Evolutionary conservation across 176 grass and related monocot species (phyloP).

Genomic region (Tillandsia fasciculata): DNA sequence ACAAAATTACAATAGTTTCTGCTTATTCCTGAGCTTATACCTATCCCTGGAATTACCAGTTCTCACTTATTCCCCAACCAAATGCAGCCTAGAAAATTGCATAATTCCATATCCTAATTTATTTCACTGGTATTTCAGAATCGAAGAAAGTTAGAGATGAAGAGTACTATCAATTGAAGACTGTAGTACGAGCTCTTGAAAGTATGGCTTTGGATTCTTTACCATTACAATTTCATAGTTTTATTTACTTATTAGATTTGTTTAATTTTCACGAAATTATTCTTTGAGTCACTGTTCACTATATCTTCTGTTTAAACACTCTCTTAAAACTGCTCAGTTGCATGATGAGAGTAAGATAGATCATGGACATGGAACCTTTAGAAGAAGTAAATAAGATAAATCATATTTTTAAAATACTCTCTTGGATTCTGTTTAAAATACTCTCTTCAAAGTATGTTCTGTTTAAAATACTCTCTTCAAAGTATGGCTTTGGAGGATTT

Average conservation of each 20-base stretch:
- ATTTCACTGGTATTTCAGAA: constrained; percentile 40
- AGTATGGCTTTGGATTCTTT: constrained; percentile 30
- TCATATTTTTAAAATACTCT: background rate
- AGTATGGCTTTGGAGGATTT: background rate
- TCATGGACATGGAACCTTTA: no score
- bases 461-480: background rate
- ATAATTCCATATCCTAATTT: constrained; percentile 12
- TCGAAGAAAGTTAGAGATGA: constrained; percentile 58
- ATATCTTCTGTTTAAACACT: no score
- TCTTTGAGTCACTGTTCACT: constrained; percentile 1
- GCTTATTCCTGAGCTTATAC: no score
- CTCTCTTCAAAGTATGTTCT: background rate
- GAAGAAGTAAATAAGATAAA: no score
- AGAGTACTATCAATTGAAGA: constrained; percentile 74
- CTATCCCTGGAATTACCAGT: background rate
- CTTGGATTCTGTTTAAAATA: background rate
- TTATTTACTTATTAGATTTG: constrained; percentile 11
- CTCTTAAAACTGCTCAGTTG: no score
- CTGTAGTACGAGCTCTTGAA: constrained; percentile 67
- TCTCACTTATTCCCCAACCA: background rate
- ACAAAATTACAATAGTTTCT: no score
- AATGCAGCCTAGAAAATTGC: background rate
- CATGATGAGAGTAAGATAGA: no score
- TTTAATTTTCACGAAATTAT: background rate
- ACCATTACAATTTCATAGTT: background rate